Base-by-base conservation (phyloP, 78 protist genomes). In the Dictyostelium capitatum region DNA sequence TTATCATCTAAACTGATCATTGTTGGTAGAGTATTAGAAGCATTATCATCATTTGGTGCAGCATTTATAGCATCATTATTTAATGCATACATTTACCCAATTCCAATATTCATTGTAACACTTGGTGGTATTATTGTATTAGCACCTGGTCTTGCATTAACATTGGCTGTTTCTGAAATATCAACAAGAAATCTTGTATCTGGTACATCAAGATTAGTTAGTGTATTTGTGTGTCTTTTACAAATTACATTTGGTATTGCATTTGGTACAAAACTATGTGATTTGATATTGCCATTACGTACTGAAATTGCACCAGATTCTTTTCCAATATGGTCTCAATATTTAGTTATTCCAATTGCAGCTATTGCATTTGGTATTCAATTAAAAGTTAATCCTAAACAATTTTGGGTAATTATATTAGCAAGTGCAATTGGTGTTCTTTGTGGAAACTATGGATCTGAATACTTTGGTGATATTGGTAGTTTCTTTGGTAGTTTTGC, bases 161-260 rank as follows among this genome's bases (percentile, higher is more conserved):
- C 93, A 28, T 17, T 87, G 15, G 23, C 93, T 3, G 79, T 87
- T 0, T 83, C 93, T 0, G 93, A 87, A 43, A 87, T 87, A 9
- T 48, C 80, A 9, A 87, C 93, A 3, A 53, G 93, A 47, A 87
- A 87, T 50, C 67, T 87, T 20, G 74, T 87, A n/a, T 48, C 70
- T 28, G 93, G 93, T 30, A 87, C 69, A 46, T 82, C 93, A 0
- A n/a, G 93, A 50, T 37, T 87, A 59, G 70, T 87, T 62, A 84
- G 93, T 25, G 93, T 80, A 19, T 87, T 87, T 57, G 32, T 84
- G 11, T 77, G 93, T 77, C 67, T 87, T 0, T 78, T 87, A 7
- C 93, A 87, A 30, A 28, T 87, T 10, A 72, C 93, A 8, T 87
- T 87, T 77, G 93, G 93, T 50, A 64, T 87, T n/a, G 83, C 84